phyloP scores from a whole-genome alignment of 768 basidiomycete genomes.

The Tricholoma terreum region DNA sequence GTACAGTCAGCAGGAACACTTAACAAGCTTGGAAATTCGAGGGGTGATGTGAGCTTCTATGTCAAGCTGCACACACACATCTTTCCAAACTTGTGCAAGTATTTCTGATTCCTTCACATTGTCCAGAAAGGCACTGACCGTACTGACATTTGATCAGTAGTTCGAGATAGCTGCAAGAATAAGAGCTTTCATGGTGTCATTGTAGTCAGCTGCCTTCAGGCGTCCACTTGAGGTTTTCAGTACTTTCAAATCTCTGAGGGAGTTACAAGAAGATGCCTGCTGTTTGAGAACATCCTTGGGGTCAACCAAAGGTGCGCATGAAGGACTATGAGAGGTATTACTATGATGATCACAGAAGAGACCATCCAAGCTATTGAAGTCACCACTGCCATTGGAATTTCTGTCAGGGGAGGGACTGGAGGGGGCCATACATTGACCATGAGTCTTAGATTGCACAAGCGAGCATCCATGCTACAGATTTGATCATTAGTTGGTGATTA shows the following conservation, averaged over 20 bases:
- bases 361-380: neutral
- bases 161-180: conserved; percentile 14
- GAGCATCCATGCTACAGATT: neutral
- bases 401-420: neutral
- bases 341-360: neutral
- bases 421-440: neutral
- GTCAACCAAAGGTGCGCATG: neutral
- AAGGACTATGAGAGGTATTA: neutral
- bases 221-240: conserved; percentile 3
- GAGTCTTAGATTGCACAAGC: neutral
- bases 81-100: conserved; percentile 13
- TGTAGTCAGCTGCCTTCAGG: conserved; percentile 20
- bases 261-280: neutral
- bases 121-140: conserved; percentile 20
- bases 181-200: conserved; percentile 15
- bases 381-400: neutral
- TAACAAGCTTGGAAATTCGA: conserved; percentile 17
- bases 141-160: conserved; percentile 17
- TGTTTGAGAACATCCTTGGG: neutral
- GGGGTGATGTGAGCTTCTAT: conserved; percentile 7
- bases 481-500: neutral
- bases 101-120: conserved; percentile 7
- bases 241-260: neutral
- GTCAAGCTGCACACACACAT: conserved; percentile 7
- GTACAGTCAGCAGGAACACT: neutral